Base-by-base conservation (phyloP, 1,139 yeast genomes). In the Suhomyces terraborum region DNA sequence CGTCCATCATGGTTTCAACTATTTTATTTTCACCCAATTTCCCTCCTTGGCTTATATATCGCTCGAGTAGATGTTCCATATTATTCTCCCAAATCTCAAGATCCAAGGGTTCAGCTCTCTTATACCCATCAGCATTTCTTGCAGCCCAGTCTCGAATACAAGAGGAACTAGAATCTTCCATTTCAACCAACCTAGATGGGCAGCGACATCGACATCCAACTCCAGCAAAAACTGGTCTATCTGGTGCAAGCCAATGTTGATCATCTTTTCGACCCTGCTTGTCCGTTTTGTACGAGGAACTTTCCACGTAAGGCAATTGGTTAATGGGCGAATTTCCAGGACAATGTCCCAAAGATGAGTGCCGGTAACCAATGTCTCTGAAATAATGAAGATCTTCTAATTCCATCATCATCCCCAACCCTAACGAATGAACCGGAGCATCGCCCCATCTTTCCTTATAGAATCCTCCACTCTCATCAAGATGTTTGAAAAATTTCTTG, bases 371-470 rank as follows among this genome's bases (percentile, higher is more conserved):
- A 51, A 89, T 84, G 56, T 89, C 97, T 50, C 96, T 67, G 65
- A 89, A 89, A 61, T 89, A 89, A 63, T 89, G 97, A 9, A 89
- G 69, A 43, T 88, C 88, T 4, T 77, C 67, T 2, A 82, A 59
- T 41, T 83, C 74, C 34, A 88, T 65, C 55, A 84, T 69, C 75
- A 89, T 72, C 0, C 88, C 94, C 6, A 85, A 76, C 0, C 93
- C 97, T 17, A 89, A 66, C 2, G 95, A 84, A 60, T 88, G 97
- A 2, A 89, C 80, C 0, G 96, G 95, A 0, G 96, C 96, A 69
- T 89, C 97, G 1, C 97, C 97, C 96, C 96, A 89, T 55, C 96
- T 67, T 59, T 89, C 96, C 40, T 75, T 75, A 73, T 81, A 88
- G 56, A 89, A 89, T 0, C 97, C 97, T 8, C 91, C 88, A 9